Conservation (phyloP, 169 alveolate genomes). For the Plasmodium falciparum region DNA sequence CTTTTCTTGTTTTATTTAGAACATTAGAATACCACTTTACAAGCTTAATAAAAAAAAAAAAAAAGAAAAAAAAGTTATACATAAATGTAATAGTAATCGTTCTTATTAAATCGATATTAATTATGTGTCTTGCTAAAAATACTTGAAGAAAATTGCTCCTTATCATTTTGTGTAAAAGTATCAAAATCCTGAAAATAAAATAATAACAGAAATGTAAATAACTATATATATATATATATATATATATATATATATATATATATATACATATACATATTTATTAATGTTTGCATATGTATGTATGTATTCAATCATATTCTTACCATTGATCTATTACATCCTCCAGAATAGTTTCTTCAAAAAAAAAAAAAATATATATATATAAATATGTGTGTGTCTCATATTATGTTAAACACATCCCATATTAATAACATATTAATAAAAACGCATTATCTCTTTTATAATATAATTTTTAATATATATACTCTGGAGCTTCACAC, state of each 20-base stretch:
- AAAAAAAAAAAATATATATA: constrained; percentile 3
- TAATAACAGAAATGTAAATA: background rate
- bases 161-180: constrained; percentile 49
- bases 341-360: constrained; percentile 61
- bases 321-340: constrained; percentile 59
- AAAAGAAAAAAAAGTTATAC: constrained; percentile 9
- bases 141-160: constrained; percentile 75
- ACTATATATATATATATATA: background rate
- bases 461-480: background rate
- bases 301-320: background rate
- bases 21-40: constrained; percentile 47
- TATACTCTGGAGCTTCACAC: constrained; percentile 73
- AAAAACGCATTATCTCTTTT: background rate
- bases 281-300: background rate
- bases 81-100: background rate
- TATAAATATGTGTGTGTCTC: no score
- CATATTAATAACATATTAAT: no score
- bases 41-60: constrained; percentile 24
- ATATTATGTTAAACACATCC: no score
- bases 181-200: constrained; percentile 48
- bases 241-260: background rate
- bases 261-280: no score
- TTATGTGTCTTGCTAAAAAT: background rate
- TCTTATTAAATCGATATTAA: background rate
- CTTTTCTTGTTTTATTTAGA: background rate